Conservation (phyloP, 305 asterid genomes). For the Euphrasia arctica region DNA sequence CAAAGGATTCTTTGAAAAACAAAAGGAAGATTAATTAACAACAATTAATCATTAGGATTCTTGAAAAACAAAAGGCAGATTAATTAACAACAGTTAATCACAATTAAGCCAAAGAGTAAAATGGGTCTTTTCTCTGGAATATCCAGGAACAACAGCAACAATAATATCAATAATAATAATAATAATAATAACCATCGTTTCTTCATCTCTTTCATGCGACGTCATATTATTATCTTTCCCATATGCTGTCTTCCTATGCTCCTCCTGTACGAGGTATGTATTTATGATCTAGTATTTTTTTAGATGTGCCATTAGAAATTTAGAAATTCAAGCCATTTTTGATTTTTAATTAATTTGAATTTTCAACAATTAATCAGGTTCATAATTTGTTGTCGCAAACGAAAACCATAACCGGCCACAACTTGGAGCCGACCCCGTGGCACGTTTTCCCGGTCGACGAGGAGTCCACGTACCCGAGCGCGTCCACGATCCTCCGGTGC, state of each 20-base stretch:
- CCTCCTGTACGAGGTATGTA: conserved; percentile 24
- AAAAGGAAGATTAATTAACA: too few relatives aligned
- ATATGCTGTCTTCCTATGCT: conserved; percentile 22
- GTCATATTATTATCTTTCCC: conserved; percentile 13
- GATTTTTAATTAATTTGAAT: not conserved
- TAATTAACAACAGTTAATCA: not conserved
- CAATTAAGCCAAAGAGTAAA: not conserved
- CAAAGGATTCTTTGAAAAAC: not conserved
- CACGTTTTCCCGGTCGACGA: conserved; percentile 50
- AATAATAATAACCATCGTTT: not conserved
- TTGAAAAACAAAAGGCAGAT: not conserved
- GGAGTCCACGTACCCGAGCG: conserved; percentile 45
- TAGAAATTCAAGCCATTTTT: too few relatives aligned
- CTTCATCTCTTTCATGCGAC: conserved; percentile 17
- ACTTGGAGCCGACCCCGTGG: conserved; percentile 80
- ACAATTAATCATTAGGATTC: too few relatives aligned
- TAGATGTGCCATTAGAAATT: too few relatives aligned
- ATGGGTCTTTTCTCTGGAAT: conserved; percentile 19
- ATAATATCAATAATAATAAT: not conserved
- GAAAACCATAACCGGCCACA: conserved; percentile 68
- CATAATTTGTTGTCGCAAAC: conserved; percentile 44
- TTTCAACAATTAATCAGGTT: conserved; percentile 28
- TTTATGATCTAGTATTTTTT: too few relatives aligned
- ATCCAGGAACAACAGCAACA: not conserved
- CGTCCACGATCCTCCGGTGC: conserved; percentile 54